A percentile compares a stretch with the other conserved stretches of the same genome.
phyloP scores from a whole-genome alignment of 2,329 filamentous ascomycete species.

The Diaporthe citriasiana region DNA sequence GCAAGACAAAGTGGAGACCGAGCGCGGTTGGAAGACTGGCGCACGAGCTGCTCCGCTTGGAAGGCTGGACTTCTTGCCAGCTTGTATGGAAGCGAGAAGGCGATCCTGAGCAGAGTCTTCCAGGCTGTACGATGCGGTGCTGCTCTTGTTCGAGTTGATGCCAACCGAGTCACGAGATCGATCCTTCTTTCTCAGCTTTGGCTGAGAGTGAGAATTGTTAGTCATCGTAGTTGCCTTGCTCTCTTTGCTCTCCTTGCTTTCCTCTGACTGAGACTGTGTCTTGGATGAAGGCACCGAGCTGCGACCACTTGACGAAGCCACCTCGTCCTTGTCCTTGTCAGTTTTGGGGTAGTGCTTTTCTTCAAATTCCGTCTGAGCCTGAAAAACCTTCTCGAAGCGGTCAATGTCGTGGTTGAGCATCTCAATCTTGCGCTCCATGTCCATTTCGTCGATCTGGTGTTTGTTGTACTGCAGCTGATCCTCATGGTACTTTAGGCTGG shows the following conservation, averaged over 20 bases:
- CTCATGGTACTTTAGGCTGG: constrained; percentile 68
- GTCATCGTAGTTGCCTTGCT: constrained; percentile 41
- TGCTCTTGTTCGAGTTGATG: constrained; percentile 42
- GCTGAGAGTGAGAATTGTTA: constrained; percentile 39
- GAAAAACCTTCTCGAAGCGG: constrained; percentile 62
- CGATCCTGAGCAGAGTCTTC: constrained; percentile 47
- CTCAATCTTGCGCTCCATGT: constrained; percentile 63
- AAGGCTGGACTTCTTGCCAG: constrained; percentile 54
- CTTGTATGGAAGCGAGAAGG: constrained; percentile 44
- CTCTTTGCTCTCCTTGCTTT: constrained; percentile 41
- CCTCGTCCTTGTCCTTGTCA: constrained; percentile 47
- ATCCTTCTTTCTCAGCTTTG: constrained; percentile 42
- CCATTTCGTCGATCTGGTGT: constrained; percentile 72
- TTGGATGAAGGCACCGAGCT: constrained; percentile 48
- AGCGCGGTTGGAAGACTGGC: constrained; percentile 63
- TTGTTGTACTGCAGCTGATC: constrained; percentile 73
- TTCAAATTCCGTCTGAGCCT: constrained; percentile 62
- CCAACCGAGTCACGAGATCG: constrained; percentile 40
- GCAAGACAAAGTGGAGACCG: constrained; percentile 43
- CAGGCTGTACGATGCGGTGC: constrained; percentile 44
- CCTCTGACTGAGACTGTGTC: constrained; percentile 44
- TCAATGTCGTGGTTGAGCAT: constrained; percentile 53
- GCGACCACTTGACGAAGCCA: constrained; percentile 29
- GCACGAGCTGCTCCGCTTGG: constrained; percentile 63
- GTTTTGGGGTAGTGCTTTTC: constrained; percentile 57